Conservation (phyloP, 352 stramenopile genomes). For the Pythium apleroticum region DNA sequence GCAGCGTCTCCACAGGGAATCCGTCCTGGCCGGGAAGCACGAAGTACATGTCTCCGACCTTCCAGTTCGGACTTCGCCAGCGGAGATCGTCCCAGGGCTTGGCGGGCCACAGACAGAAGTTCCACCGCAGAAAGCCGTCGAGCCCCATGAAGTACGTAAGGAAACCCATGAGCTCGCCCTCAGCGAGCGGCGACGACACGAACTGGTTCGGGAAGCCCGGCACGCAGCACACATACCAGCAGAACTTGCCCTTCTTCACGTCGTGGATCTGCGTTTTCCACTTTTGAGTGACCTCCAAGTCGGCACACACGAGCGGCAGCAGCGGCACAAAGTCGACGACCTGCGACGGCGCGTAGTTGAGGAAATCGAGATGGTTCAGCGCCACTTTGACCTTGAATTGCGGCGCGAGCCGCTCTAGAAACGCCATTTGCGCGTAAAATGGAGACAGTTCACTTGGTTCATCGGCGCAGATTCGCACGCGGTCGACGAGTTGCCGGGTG, state of each 20-base stretch:
- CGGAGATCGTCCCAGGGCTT: slow-evolving; percentile 58
- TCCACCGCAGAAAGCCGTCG: slow-evolving; percentile 82
- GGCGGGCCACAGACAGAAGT: slow-evolving; percentile 73
- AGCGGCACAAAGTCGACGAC: slow-evolving; percentile 75
- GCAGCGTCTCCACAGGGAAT: slow-evolving; percentile 64
- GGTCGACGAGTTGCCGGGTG: slow-evolving; percentile 49
- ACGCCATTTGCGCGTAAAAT: slow-evolving; percentile 68
- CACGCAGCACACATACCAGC: slow-evolving; percentile 82
- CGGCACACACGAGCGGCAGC: slow-evolving; percentile 62
- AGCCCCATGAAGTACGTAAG: slow-evolving; percentile 78
- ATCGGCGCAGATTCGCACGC: slow-evolving; percentile 69
- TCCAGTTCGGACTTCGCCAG: slow-evolving; percentile 66
- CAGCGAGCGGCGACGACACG: slow-evolving; percentile 67
- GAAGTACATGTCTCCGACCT: slow-evolving; percentile 85
- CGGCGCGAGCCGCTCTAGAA: slow-evolving; percentile 58
- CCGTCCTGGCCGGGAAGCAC: slow-evolving; percentile 66
- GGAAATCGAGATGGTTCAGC: slow-evolving; percentile 74
- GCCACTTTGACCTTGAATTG: slow-evolving; percentile 74
- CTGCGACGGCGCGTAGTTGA: slow-evolving; percentile 57
- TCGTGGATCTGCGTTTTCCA: slow-evolving; percentile 50
- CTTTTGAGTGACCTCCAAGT: slow-evolving; percentile 56
- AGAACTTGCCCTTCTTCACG: slow-evolving; percentile 53
- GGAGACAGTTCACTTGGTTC: slow-evolving; percentile 54
- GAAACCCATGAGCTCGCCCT: slow-evolving; percentile 74
- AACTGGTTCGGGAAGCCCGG: slow-evolving; percentile 77